Evolutionary conservation across 805 yeast species (phyloP).

Genomic region (Teunomyces lycoperdinae): DNA sequence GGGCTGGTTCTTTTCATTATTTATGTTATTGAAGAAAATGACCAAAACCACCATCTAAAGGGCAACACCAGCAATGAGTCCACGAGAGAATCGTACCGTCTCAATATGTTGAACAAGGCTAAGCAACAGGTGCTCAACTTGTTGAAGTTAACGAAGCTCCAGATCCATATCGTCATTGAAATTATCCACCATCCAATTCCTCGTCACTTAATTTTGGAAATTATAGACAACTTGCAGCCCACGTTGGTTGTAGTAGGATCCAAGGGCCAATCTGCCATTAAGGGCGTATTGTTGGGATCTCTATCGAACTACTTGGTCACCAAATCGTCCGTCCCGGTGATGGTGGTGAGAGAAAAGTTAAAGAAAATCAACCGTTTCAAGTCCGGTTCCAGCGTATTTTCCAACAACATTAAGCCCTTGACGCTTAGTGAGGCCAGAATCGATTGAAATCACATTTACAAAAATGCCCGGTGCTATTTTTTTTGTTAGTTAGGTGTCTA

Average conservation of each 20-base stretch:
- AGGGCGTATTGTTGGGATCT: slow-evolving; percentile 72
- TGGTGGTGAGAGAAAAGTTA: slow-evolving; percentile 74
- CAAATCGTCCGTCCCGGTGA: slow-evolving; percentile 69
- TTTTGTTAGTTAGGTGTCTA: neutral
- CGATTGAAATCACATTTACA: slow-evolving; percentile 19
- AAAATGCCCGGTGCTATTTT: slow-evolving; percentile 4
- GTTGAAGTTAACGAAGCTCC: slow-evolving; percentile 63
- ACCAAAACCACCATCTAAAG: slow-evolving; percentile 40
- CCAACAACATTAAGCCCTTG: slow-evolving; percentile 54
- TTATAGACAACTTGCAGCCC: slow-evolving; percentile 69
- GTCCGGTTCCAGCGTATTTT: slow-evolving; percentile 46
- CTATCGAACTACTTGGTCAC: slow-evolving; percentile 71
- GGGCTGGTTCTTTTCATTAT: slow-evolving; percentile 79
- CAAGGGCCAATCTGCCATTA: slow-evolving; percentile 66
- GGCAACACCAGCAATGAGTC: slow-evolving; percentile 36
- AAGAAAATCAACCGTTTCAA: slow-evolving; percentile 63
- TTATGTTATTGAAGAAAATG: slow-evolving; percentile 52
- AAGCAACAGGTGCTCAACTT: slow-evolving; percentile 46
- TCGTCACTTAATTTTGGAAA: slow-evolving; percentile 63
- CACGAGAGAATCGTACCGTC: slow-evolving; percentile 33
- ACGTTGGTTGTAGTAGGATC: slow-evolving; percentile 75
- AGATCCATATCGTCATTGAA: slow-evolving; percentile 70
- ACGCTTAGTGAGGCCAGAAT: slow-evolving; percentile 48
- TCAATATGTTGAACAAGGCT: slow-evolving; percentile 41
- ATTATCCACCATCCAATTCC: slow-evolving; percentile 76